A percentile compares a stretch with the other conserved stretches of the same genome.
These are phyloP conservation scores for Xylaria polymorpha DNA, from an alignment of 2,329 filamentous ascomycete genomes.

Conservation along the genomic window DNA sequence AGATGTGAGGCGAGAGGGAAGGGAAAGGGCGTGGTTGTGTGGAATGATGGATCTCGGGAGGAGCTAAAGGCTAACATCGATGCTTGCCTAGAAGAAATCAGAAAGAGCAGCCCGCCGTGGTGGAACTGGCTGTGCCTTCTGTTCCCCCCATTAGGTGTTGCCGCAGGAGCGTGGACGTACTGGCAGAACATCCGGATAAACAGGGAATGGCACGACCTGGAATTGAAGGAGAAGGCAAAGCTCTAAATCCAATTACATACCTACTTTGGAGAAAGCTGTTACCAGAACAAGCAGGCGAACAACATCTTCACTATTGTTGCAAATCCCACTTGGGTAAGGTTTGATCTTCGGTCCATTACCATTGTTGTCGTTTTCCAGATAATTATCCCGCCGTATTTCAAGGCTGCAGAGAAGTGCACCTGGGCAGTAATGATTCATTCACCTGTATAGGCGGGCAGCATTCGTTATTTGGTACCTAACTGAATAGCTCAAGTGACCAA, in stretches of 20 bases:
- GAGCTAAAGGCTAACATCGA: slow-evolving; percentile 76
- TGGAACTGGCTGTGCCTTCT: slow-evolving; percentile 80
- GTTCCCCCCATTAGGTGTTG: slow-evolving; percentile 79
- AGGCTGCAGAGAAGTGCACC: slow-evolving; percentile 1
- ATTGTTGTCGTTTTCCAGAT: background rate
- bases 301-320: background rate
- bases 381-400: slow-evolving; percentile 2
- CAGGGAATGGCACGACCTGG: slow-evolving; percentile 73
- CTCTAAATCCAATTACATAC: slow-evolving; percentile 47
- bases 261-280: background rate
- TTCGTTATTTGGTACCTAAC: background rate
- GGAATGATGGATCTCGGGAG: slow-evolving; percentile 84
- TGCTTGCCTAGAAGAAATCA: slow-evolving; percentile 72
- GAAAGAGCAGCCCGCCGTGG: slow-evolving; percentile 76
- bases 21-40: slow-evolving; percentile 81
- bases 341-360: background rate
- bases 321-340: background rate
- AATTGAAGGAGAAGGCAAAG: slow-evolving; percentile 60
- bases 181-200: slow-evolving; percentile 78
- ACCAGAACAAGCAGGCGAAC: background rate
- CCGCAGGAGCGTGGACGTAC: slow-evolving; percentile 76
- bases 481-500: background rate
- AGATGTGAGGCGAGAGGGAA: slow-evolving; percentile 73
- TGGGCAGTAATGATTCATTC: background rate
- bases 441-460: background rate